Evolutionary conservation across 2,329 filamentous ascomycete genomes (phyloP), one percentile per base, ranked within the genome.

Genomic region (Sclerotiophoma versabilis): DNA sequence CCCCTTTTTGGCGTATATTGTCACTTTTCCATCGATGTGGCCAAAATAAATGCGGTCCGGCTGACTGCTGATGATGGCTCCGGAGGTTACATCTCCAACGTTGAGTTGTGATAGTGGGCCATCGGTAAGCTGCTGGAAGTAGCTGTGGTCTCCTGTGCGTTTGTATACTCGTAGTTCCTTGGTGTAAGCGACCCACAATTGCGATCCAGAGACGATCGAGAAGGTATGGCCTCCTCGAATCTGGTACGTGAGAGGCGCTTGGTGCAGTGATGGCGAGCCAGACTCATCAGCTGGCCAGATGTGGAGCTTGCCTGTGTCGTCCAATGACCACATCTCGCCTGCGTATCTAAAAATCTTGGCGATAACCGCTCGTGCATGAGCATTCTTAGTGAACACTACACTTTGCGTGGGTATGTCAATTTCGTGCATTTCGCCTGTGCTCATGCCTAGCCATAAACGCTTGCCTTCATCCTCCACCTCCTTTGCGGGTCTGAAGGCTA

Each of bases 281-380:
- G 84, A 84, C n/a, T 85, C 82, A 65, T 92, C 90, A 4, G 93
- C 88, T 1, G 86, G 87, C 95, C 95, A 99, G 5, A 98, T 84
- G 62, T 92, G 87, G 12, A 99, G 78, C 38, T 89, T 90, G 10
- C 95, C 95, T 39, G 89, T 87, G 60, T 97, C 93, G 71, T 98
- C 95, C 41, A 99, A 75, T 0, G 93, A 93, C 95, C 95, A 99
- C 72, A 99, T 85, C 68, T 97, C 91, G 62, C 92, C 91, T 58
- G 86, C 88, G 73, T 96, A 89, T 32, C 95, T 87, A 70, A 91
- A 89, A 34, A 99, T 96, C 65, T 87, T 91, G 59, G 91, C 84
- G 44, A 99, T 84, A 63, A 96, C 91, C 57, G 87, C 83, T 34
- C 91, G 86, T 7, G 87, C 86, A 66, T 98, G 95, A 2, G 90